These are phyloP conservation scores for Chytriomyces hyalinus DNA, from an alignment of 192 early-diverging fungal genomes.

Conservation along the genomic window DNA sequence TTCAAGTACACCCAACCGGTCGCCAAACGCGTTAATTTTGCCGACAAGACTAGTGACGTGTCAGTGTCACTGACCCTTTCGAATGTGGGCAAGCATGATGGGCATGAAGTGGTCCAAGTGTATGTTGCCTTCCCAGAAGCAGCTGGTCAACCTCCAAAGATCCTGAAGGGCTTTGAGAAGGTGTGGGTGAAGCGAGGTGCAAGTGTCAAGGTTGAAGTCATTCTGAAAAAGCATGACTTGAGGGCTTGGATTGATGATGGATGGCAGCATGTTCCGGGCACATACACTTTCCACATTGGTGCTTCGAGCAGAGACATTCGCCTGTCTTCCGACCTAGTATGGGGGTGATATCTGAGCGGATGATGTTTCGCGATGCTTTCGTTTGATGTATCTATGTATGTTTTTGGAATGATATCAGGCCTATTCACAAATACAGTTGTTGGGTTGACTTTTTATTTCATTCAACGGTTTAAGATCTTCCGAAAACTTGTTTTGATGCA, in stretches of 20 bases:
- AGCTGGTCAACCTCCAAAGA: constrained; percentile 25
- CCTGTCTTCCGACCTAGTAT: background rate
- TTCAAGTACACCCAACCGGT: constrained; percentile 50
- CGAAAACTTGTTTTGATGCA: background rate
- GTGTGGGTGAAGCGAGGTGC: constrained; percentile 14
- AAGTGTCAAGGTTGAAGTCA: constrained; percentile 11
- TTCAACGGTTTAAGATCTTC: background rate
- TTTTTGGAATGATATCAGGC: too few relatives aligned
- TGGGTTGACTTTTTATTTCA: too few relatives aligned
- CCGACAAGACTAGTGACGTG: background rate
- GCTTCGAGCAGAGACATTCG: constrained; percentile 31
- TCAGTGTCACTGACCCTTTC: constrained; percentile 18
- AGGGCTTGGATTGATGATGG: constrained; percentile 17
- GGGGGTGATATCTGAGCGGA: background rate
- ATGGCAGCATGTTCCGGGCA: constrained; percentile 25
- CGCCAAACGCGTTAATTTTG: background rate
- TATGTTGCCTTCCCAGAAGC: constrained; percentile 40
- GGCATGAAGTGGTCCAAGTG: constrained; percentile 45
- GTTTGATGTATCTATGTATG: too few relatives aligned
- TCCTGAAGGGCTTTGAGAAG: constrained; percentile 39
- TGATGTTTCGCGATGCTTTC: too few relatives aligned
- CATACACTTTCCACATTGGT: constrained; percentile 24
- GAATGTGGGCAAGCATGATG: constrained; percentile 16
- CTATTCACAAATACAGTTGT: too few relatives aligned
- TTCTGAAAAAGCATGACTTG: constrained; percentile 7